Base-by-base conservation (phyloP, 2,329 filamentous ascomycete genomes). In the Epichloe uncinata region DNA sequence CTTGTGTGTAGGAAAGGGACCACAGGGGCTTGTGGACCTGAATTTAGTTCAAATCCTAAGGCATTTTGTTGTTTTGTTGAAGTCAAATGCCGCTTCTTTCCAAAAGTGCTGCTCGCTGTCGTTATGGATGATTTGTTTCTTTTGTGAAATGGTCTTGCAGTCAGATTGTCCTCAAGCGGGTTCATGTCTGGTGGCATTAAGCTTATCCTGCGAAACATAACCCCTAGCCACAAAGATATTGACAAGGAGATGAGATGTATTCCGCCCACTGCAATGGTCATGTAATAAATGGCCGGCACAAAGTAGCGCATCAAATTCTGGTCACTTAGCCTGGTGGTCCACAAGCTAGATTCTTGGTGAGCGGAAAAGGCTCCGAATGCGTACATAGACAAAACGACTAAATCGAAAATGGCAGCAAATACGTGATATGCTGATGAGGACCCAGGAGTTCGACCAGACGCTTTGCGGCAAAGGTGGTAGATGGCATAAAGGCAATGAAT, bases 121-220 rank as follows among this genome's bases (percentile, higher is more conserved):
- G 71, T 67, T 30, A 78, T 60, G 1, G 76, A 79, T 1, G 75
- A 77, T 64, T 78, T 79, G 64, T 86, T 90, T 61, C 85, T 80
- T 72, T 89, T 90, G 68, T 94, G 88, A 45, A 59, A 60, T 51
- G 67, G 70, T 22, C 83, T 79, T 11, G 87, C 82, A 1, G 89
- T 96, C 51, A 95, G 70, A 59, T 91, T 83, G 56, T 86, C 81
- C 63, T 96, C 90, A 13, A 97, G 74, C 2, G 91, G 91, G 63
- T 97, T 97, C 85, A 95, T 88, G 61, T 97, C 91, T 0, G 91
- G 90, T 5, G 91, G 91, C 63, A 96, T 76, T 18, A 75, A 73
- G 5, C 82, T 74, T 59, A 97, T 96, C 61, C 85, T 84, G 40
- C 83, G 79, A 78, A 96, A 97, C 57, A 85, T 78, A 48, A 86